Evolutionary conservation across 306 rosid species (phyloP).

Genomic region (Hylodesmum podocarpum): DNA sequence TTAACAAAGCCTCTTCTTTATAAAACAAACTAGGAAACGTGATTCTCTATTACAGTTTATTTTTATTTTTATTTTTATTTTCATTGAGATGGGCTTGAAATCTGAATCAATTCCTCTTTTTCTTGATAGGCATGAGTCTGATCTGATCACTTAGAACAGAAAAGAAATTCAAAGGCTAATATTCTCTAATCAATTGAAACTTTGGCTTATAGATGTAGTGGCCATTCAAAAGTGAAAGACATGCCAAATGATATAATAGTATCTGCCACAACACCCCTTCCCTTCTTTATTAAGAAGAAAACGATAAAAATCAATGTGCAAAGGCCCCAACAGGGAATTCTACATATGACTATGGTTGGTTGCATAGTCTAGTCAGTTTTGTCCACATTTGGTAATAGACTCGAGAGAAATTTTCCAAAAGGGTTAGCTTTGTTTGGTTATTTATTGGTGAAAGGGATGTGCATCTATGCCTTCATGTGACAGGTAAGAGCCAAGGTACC

Average conservation of each 20-base stretch:
- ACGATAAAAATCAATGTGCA: conserved; percentile 25
- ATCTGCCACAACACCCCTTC: conserved; percentile 17
- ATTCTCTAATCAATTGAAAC: conserved; percentile 40
- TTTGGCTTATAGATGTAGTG: conserved; percentile 34
- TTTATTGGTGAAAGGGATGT: conserved; percentile 43
- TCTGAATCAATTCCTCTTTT: conserved; percentile 46
- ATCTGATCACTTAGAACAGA: conserved; percentile 43
- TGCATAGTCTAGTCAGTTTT: conserved; percentile 42
- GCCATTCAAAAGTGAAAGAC: conserved; percentile 30
- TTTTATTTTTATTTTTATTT: background rate
- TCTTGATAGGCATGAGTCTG: conserved; percentile 46
- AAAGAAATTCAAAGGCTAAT: conserved; percentile 40
- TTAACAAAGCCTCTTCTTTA: conserved; percentile 29
- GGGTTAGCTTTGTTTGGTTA: conserved; percentile 32
- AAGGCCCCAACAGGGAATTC: conserved; percentile 29
- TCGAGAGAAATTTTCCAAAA: conserved; percentile 30
- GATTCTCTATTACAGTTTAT: conserved; percentile 53
- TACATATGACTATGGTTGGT: conserved; percentile 34
- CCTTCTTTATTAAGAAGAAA: conserved; percentile 27
- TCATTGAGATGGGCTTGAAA: conserved; percentile 28
- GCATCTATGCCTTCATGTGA: conserved; percentile 61
- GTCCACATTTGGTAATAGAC: conserved; percentile 35
- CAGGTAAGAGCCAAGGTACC: conserved; percentile 41
- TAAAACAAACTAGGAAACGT: conserved; percentile 47
- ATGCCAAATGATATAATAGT: conserved; percentile 23